phyloP scores from a whole-genome alignment of 345 rosid genomes.

The Brassica incana region DNA sequence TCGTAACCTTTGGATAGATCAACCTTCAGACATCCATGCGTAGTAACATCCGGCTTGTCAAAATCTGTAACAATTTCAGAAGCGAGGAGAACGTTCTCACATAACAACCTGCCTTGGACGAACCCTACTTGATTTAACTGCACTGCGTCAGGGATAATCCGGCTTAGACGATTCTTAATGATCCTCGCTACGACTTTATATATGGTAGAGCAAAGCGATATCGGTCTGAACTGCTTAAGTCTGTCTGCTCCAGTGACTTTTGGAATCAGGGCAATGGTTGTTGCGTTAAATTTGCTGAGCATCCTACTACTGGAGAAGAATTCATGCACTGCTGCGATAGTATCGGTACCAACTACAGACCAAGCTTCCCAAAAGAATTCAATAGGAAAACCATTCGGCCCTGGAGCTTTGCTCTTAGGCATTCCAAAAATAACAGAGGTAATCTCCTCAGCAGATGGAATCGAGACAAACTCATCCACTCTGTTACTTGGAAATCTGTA shows the following conservation, averaged over 20 bases:
- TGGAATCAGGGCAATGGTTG: not conserved
- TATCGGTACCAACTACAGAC: not conserved
- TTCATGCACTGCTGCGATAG: not conserved
- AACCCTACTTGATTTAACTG: not conserved
- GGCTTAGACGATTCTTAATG: not conserved
- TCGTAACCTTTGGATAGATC: not conserved
- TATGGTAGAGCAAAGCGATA: not conserved
- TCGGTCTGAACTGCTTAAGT: not conserved
- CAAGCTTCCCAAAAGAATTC: not conserved
- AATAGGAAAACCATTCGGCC: not conserved
- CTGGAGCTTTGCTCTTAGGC: not conserved
- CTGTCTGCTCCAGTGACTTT: not conserved
- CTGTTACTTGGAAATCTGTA: not conserved
- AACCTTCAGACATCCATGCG: not conserved
- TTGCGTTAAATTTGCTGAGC: not conserved
- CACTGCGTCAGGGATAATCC: not conserved
- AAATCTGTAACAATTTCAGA: not conserved
- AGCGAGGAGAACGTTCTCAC: not conserved
- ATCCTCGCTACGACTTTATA: not conserved
- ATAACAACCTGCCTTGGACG: not conserved
- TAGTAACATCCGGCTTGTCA: accelerated
- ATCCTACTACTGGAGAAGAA: not conserved
- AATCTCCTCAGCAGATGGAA: not conserved
- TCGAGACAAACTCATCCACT: too few relatives aligned
- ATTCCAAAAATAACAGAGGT: not conserved